A percentile compares a stretch with the other conserved stretches of the same genome.
These are phyloP conservation scores for Macrolepiota albuminosa DNA, from an alignment of 768 basidiomycete genomes.

Conservation along the genomic window DNA sequence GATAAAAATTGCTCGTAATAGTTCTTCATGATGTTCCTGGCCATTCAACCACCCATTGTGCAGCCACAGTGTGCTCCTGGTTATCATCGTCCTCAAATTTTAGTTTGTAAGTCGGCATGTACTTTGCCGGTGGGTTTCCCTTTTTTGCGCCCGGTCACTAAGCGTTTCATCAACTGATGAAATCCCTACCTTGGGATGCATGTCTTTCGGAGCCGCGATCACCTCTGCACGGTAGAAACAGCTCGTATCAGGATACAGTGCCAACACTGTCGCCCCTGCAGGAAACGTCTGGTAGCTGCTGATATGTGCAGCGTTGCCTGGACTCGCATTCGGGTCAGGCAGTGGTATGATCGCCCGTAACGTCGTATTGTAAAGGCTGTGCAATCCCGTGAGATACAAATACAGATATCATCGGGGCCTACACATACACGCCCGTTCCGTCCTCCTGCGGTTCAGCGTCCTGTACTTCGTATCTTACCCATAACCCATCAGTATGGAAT, in stretches of 20 bases:
- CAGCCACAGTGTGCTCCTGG: slow-evolving; percentile 72
- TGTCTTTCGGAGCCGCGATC: slow-evolving; percentile 54
- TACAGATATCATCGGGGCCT: not conserved
- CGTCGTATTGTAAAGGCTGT: slow-evolving; percentile 64
- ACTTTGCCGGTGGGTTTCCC: slow-evolving; percentile 38
- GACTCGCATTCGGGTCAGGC: slow-evolving; percentile 62
- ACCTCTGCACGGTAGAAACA: slow-evolving; percentile 90
- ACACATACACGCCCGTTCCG: slow-evolving; percentile 56
- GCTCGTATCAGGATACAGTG: slow-evolving; percentile 87
- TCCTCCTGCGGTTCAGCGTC: slow-evolving; percentile 83
- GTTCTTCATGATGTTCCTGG: slow-evolving; percentile 35
- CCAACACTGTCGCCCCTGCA: slow-evolving; percentile 72
- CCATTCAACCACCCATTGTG: slow-evolving; percentile 81
- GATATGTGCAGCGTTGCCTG: slow-evolving; percentile 58
- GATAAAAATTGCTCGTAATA: not conserved
- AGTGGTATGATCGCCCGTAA: slow-evolving; percentile 72
- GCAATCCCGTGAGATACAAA: slow-evolving; percentile 7
- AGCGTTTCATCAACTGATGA: not conserved
- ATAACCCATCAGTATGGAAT: not conserved
- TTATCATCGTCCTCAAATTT: slow-evolving; percentile 90
- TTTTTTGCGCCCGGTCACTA: slow-evolving; percentile 10
- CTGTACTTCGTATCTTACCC: slow-evolving; percentile 74
- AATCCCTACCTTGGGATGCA: slow-evolving; percentile 30
- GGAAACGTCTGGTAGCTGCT: slow-evolving; percentile 70
- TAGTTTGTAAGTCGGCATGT: slow-evolving; percentile 62